phyloP scores from a whole-genome alignment of 306 rosid genomes.

The Inga leiocalycina region DNA sequence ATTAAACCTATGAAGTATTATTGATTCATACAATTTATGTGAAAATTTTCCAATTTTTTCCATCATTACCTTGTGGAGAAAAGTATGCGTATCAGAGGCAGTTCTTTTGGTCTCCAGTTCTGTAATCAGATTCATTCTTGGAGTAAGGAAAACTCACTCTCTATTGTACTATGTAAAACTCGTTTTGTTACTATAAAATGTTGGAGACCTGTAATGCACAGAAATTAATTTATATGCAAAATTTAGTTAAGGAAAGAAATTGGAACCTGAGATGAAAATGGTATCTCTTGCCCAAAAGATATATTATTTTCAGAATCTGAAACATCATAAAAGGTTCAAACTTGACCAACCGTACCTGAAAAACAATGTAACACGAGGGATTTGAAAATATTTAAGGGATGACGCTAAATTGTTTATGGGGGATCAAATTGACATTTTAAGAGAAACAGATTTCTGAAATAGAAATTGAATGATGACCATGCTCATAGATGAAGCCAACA shows the following conservation, averaged over 20 bases:
- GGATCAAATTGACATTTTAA: not conserved
- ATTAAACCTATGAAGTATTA: conserved; percentile 15
- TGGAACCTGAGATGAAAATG: not conserved
- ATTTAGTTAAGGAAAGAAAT: not conserved
- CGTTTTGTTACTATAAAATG: conserved; percentile 55
- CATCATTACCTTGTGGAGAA: conserved; percentile 73
- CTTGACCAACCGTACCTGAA: conserved; percentile 95
- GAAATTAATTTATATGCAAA: conserved; percentile 20
- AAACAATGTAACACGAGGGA: not conserved
- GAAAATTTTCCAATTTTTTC: conserved; percentile 11
- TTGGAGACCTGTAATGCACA: conserved; percentile 72
- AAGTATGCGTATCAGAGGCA: conserved; percentile 71
- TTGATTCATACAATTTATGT: conserved; percentile 7
- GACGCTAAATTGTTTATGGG: not conserved
- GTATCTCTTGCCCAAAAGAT: not conserved
- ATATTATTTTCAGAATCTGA: conserved; percentile 1
- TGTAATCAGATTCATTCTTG: conserved; percentile 58
- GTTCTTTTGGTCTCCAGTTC: conserved; percentile 73
- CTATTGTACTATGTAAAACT: no score
- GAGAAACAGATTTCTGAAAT: not conserved
- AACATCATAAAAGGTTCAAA: conserved; percentile 11
- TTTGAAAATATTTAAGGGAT: not conserved
- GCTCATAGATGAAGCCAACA: conserved; percentile 86
- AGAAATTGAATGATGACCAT: conserved; percentile 51
- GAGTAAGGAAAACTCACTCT: conserved; percentile 90